A percentile compares a stretch with the other conserved stretches of the same genome.
phyloP scores from a whole-genome alignment of 345 rosid species.

The Eutrema yunnanense region DNA sequence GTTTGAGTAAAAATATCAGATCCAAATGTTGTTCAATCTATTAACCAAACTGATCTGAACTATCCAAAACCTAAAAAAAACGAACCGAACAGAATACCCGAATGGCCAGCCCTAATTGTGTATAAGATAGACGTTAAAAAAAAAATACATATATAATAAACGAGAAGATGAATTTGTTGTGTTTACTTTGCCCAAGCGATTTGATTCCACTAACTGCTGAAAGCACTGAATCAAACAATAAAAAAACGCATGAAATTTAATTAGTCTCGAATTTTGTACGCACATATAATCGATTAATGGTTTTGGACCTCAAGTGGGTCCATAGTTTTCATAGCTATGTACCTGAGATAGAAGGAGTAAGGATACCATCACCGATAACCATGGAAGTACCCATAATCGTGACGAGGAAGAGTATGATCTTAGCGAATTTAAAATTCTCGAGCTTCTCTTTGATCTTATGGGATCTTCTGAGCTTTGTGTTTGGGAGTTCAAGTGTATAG shows the following conservation, averaged over 20 bases:
- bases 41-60: too few species aligned
- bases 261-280: not conserved
- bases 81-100: too few species aligned
- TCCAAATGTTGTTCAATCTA: too few species aligned
- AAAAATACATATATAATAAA: too few species aligned
- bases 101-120: too few species aligned
- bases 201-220: constrained; percentile 73
- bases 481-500: constrained; percentile 53
- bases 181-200: constrained; percentile 54
- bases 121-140: not conserved
- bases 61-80: too few species aligned
- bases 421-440: constrained; percentile 32
- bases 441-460: constrained; percentile 43
- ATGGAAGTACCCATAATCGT: constrained; percentile 76
- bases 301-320: not conserved
- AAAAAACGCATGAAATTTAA: not conserved
- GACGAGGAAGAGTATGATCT: constrained; percentile 48
- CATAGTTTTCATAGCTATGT: not conserved
- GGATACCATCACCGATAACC: constrained; percentile 81
- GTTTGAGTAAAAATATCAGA: too few species aligned
- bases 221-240: constrained; percentile 38
- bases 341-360: constrained; percentile 81
- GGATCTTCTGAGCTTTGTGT: constrained; percentile 35
- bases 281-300: not conserved
- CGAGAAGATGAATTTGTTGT: not conserved